Conservation (phyloP, 441 rosid genomes). For the Gossypium davidsonii region DNA sequence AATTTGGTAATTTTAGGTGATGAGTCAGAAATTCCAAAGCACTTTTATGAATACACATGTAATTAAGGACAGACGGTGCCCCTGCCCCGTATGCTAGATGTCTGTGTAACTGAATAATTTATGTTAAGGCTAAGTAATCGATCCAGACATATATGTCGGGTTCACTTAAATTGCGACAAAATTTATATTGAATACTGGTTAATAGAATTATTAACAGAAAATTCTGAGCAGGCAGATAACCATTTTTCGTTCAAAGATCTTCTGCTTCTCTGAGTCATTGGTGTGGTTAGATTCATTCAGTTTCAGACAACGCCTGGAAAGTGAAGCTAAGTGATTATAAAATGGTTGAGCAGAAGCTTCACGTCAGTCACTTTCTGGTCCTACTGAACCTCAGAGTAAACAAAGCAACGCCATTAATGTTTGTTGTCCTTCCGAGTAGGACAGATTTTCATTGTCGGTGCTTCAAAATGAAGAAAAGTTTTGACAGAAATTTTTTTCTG, state of each 20-base stretch:
- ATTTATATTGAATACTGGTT: too few species aligned
- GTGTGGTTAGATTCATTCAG: background rate
- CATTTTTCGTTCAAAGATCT: background rate
- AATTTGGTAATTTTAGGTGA: background rate
- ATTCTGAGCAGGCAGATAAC: background rate
- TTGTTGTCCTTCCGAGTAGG: background rate
- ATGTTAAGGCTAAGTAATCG: too few species aligned
- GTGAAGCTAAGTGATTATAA: background rate
- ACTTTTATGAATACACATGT: background rate
- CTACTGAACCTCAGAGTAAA: background rate
- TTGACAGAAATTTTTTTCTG: too few species aligned
- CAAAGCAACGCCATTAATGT: background rate
- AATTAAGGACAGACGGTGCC: background rate
- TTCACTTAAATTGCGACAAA: too few species aligned
- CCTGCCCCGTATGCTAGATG: background rate
- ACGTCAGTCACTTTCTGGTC: background rate
- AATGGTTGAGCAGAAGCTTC: constrained; percentile 1
- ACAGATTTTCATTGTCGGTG: background rate
- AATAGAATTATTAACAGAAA: too few species aligned
- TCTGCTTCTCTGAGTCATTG: too few species aligned
- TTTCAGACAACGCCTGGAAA: background rate
- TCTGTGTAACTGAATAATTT: too few species aligned
- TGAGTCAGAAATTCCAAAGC: background rate
- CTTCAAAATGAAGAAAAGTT: too few species aligned
- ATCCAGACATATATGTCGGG: too few species aligned